phyloP scores from a whole-genome alignment of 2,329 filamentous ascomycete species.

The Rutstroemia sp. region DNA sequence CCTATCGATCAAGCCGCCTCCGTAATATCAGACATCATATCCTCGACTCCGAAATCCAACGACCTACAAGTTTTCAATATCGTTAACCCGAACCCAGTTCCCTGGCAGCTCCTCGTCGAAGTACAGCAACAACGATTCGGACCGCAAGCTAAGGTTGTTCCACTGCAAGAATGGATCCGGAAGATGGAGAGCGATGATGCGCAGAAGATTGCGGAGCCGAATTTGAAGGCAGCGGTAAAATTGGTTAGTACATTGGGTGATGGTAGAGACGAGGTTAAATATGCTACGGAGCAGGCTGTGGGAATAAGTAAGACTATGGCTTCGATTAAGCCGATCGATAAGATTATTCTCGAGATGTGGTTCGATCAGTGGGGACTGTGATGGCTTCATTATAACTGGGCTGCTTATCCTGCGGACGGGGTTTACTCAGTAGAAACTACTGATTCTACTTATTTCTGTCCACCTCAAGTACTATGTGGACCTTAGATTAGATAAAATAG shows the following conservation, averaged over 20 bases:
- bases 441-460: too few species aligned
- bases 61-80: background rate
- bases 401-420: too few species aligned
- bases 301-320: background rate
- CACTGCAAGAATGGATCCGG: background rate
- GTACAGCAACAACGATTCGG: background rate
- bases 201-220: background rate
- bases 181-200: background rate
- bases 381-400: background rate
- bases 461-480: too few species aligned
- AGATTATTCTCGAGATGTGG: background rate
- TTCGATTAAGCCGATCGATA: background rate
- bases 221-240: background rate
- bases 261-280: background rate
- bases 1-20: conserved; percentile 31
- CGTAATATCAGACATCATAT: background rate
- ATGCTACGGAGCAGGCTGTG: background rate
- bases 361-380: background rate
- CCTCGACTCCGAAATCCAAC: background rate
- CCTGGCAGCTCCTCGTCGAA: background rate
- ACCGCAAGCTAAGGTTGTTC: background rate
- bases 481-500: too few species aligned
- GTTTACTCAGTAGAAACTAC: too few species aligned
- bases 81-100: background rate
- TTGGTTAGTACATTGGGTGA: background rate